Evolutionary conservation across 352 stramenopile genomes (phyloP).

Genomic region (Phytophthora syringae): DNA sequence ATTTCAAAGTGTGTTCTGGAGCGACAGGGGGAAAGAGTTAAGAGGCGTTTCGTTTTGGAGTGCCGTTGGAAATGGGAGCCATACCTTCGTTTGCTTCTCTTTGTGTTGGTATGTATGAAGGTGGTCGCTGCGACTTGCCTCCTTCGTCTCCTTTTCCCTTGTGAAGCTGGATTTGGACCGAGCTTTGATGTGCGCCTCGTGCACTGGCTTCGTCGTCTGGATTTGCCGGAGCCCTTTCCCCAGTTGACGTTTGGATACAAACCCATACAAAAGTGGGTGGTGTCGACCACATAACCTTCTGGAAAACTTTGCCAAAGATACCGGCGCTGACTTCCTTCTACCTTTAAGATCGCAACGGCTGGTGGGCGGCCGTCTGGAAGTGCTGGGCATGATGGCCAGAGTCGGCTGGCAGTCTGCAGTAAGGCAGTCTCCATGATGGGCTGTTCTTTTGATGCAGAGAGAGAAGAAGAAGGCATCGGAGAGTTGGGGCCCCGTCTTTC

Average conservation of each 20-base stretch:
- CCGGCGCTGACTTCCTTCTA: slow-evolving; percentile 17
- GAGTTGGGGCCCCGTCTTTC: slow-evolving; percentile 17
- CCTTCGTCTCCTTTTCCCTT: slow-evolving; percentile 39
- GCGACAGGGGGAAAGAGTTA: slow-evolving; percentile 23
- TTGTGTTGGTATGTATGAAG: not conserved
- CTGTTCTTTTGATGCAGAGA: slow-evolving; percentile 8
- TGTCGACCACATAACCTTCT: slow-evolving; percentile 25
- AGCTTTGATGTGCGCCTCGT: slow-evolving; percentile 29
- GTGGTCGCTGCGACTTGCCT: slow-evolving; percentile 23
- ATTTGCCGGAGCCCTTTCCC: not conserved
- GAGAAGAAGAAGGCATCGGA: not conserved
- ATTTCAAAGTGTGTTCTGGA: slow-evolving; percentile 28
- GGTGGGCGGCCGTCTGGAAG: not conserved
- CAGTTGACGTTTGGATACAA: not conserved
- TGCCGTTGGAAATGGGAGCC: slow-evolving; percentile 22
- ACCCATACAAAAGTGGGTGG: slow-evolving; percentile 8
- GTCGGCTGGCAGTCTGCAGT: not conserved
- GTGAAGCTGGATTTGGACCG: slow-evolving; percentile 7
- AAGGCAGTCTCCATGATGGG: too few species aligned
- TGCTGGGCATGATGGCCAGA: slow-evolving; percentile 9
- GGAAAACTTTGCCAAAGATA: slow-evolving; percentile 34
- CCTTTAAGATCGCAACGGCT: slow-evolving; percentile 32
- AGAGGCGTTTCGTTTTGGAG: slow-evolving; percentile 20
- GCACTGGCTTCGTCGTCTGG: slow-evolving; percentile 17
- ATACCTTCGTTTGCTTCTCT: slow-evolving; percentile 24